These are phyloP conservation scores for Aegilops umbellulata DNA, from an alignment of 176 grass and related monocot species.

Conservation along the genomic window DNA sequence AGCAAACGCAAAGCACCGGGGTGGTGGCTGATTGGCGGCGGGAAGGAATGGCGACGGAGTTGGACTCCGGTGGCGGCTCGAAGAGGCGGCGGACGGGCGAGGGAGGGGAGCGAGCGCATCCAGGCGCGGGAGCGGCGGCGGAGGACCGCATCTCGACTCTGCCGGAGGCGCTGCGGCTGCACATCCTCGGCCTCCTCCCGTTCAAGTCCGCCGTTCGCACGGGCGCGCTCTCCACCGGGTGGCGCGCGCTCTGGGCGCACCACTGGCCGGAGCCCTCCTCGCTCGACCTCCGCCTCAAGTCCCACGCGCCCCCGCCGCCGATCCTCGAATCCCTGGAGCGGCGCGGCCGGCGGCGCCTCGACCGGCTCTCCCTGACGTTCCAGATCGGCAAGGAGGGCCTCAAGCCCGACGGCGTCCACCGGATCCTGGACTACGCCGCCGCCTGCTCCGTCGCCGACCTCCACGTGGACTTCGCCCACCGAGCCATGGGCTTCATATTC, in stretches of 20 bases:
- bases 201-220: conserved; percentile 16
- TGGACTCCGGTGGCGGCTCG: not conserved
- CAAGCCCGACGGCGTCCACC: not conserved
- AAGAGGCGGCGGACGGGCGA: not conserved
- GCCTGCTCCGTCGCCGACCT: not conserved
- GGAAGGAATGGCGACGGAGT: not conserved
- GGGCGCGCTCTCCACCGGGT: not conserved
- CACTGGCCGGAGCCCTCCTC: conserved; percentile 18
- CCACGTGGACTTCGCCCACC: not conserved
- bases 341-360: not conserved
- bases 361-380: conserved; percentile 34
- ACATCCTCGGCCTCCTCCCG: conserved; percentile 3
- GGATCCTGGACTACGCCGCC: not conserved
- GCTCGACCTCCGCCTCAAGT: not conserved
- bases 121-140: not conserved
- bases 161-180: conserved; percentile 7
- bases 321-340: not conserved
- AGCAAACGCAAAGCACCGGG: not conserved
- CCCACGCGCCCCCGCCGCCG: not conserved
- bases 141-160: not conserved
- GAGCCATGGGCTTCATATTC: not conserved
- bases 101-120: not conserved
- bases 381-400: not conserved
- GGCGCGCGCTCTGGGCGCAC: not conserved
- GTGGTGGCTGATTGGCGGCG: not conserved